Evolutionary conservation across 108 stramenopile genomes (phyloP), one percentile per base, ranked within the genome.

Genomic region (Cyclotella distinguenda): DNA sequence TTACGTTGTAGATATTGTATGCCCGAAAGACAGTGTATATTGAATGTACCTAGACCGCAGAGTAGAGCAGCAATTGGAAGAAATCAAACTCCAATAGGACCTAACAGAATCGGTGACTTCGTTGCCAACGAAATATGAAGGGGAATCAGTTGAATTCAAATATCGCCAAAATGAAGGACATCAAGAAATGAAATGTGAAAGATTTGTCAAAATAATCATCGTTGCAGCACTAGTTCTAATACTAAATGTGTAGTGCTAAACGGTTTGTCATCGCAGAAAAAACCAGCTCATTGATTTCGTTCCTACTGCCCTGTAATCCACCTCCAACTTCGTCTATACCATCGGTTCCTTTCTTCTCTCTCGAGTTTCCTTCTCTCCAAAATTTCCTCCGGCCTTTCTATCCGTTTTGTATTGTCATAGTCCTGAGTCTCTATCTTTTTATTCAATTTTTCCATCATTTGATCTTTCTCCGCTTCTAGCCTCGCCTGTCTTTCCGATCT

Each of bases 371-470:
- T 69, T 42, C 89, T 70, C 43, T 84, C 91, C 68, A 94, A 76
- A 26, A 94, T 83, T 60, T 94, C 93, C 16, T 94, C 89, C 10
- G 93, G 93, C 47, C 93, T 68, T 59, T 91, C 88, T 65, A 94
- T 94, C 32, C 93, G 61, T 75, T 87, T 88, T 7, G 93, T 94
- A 68, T 94, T 94, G 74, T 94, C 93, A 67, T 89, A 94, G 44
- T 89, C 86, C 57, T 74, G 50, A 22, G 72, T 64, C 32, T 81
- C 64, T 23, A 88, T 77, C 19, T 52, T 63, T 52, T 86, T 84
- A 36, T 77, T 88, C 40, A 91, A 51, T 60, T 89, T 90, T 50
- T 89, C 86, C 83, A 94, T 89, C 93, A 94, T 88, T 47, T 94
- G 83, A 57, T 89, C 88, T 33, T 89, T 85, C 64, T 94, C 93